phyloP scores from a whole-genome alignment of 805 yeast species.

The Yarrowia alimentaria region DNA sequence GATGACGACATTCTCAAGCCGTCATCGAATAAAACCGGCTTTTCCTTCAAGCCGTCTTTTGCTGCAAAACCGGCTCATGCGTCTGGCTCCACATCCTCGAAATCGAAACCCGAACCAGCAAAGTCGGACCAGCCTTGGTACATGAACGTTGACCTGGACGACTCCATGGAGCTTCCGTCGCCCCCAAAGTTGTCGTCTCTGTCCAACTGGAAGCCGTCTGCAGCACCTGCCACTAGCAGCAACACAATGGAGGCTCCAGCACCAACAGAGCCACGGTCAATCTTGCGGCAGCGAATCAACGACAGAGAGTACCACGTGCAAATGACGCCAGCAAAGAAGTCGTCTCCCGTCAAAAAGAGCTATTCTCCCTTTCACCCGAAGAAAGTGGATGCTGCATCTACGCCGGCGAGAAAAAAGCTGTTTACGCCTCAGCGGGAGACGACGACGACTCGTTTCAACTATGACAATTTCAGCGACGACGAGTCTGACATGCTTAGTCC shows the following conservation, averaged over 20 bases:
- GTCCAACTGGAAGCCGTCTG: neutral
- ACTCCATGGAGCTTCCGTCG: slow-evolving; percentile 21
- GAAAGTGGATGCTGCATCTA: slow-evolving; percentile 7
- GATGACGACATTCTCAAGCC: neutral
- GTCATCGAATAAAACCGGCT: neutral
- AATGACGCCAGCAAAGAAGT: slow-evolving; percentile 12
- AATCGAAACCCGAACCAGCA: too few relatives aligned
- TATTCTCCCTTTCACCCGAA: slow-evolving; percentile 16
- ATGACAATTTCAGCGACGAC: slow-evolving; percentile 13
- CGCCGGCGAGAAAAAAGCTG: slow-evolving; percentile 6
- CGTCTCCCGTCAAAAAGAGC: too few relatives aligned
- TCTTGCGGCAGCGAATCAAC: slow-evolving; percentile 9
- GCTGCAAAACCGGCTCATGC: slow-evolving; percentile 20
- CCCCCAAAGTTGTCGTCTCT: slow-evolving; percentile 15
- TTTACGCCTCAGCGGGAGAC: neutral
- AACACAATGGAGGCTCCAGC: too few relatives aligned
- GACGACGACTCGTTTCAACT: neutral
- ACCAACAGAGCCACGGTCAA: slow-evolving; percentile 1
- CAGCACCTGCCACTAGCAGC: neutral
- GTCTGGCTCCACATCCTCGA: too few relatives aligned
- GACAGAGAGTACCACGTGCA: slow-evolving; percentile 19
- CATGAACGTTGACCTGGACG: slow-evolving; percentile 20
- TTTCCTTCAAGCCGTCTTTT: slow-evolving; percentile 11
- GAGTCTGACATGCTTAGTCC: slow-evolving; percentile 31
- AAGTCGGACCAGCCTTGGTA: slow-evolving; percentile 14